Base-by-base conservation (phyloP, 176 grass and related monocot genomes). In the Poa pratensis region DNA sequence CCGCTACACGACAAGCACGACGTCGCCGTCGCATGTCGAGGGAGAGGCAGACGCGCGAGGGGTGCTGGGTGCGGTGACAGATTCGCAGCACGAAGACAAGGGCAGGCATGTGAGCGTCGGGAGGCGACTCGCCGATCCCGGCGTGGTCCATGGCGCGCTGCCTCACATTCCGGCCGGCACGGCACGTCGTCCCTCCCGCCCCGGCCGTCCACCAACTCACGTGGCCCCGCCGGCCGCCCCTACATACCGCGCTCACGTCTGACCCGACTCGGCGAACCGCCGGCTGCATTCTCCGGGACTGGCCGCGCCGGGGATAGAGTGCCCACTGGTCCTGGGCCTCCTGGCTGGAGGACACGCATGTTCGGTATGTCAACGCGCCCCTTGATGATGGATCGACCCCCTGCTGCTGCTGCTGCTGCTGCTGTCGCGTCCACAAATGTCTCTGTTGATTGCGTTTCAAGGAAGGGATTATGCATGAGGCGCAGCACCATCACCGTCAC, bases 361-460 rank as follows among this genome's bases (percentile, higher is more conserved):
- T 15, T 7, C 5, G 16, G 28, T 5, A 77, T 77, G 77, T 89
- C 88, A 86, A 89, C 77, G 69, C 49, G 6, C 69, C 39, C 54
- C 59, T 46, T 76, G 82, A 80, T 72, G 72, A 69, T 22, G 2
- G 35, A 20, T 18, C 34, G 40, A 9, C 40, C 40, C 37, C 37
- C 28, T 9, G 28, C 37, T 24, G 87, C 58, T 15, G 48, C 14
- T n/a, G n/a, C n/a, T n/a, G n/a, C n/a, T n/a, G 30, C 30, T 30
- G 1, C 40, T 53, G 76, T 80, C 87, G 69, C 76, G 24, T n/a
- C 65, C 82, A 46, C 75, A 42, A 1, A 5, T 59, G 82, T 85
- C 83, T 3, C 51, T 81, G 82, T 81, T 23, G 83, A 89, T 81
- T 89, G 28, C 9, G 83, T 50, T 77, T 14, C 57, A 81, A 85